Conservation (phyloP, 148 eudicot species). For the Vaccinium macrocarpon region DNA sequence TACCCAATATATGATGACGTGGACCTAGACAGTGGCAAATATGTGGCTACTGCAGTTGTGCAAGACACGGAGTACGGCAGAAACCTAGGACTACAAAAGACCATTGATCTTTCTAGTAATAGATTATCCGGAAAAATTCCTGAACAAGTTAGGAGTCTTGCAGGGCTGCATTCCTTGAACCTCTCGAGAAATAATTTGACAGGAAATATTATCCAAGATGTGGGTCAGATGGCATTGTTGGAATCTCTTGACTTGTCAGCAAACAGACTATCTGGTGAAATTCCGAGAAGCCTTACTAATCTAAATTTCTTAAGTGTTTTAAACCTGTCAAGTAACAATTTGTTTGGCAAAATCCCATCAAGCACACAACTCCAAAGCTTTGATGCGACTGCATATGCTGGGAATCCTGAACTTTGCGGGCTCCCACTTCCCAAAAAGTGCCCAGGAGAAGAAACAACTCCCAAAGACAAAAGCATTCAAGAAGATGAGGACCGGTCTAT, state of each 20-base stretch:
- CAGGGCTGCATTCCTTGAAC: constrained; percentile 22
- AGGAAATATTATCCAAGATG: constrained; percentile 16
- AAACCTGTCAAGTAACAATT: constrained; percentile 24
- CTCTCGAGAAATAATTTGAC: constrained; percentile 26
- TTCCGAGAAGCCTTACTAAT: constrained; percentile 22
- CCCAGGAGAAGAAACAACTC: not conserved
- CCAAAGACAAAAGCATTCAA: not conserved
- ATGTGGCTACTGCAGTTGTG: constrained; percentile 8
- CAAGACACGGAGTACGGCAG: constrained; percentile 7
- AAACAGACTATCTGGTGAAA: constrained; percentile 22
- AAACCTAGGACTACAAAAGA: constrained; percentile 11
- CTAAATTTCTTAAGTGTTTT: constrained; percentile 20
- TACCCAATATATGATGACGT: too few species aligned
- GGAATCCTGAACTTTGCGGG: constrained; percentile 7
- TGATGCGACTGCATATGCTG: constrained; percentile 14
- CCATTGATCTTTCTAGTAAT: constrained; percentile 30
- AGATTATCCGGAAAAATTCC: constrained; percentile 22
- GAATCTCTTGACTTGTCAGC: constrained; percentile 28
- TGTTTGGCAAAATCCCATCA: constrained; percentile 23
- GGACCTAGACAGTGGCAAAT: not conserved
- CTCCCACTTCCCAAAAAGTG: constrained; percentile 19
- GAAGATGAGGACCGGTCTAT: not conserved
- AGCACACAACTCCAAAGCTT: constrained; percentile 33
- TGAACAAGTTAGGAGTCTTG: constrained; percentile 2
- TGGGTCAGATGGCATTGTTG: constrained; percentile 17